phyloP scores from a whole-genome alignment of 2,329 filamentous ascomycete genomes.

The Fusarium sp. region DNA sequence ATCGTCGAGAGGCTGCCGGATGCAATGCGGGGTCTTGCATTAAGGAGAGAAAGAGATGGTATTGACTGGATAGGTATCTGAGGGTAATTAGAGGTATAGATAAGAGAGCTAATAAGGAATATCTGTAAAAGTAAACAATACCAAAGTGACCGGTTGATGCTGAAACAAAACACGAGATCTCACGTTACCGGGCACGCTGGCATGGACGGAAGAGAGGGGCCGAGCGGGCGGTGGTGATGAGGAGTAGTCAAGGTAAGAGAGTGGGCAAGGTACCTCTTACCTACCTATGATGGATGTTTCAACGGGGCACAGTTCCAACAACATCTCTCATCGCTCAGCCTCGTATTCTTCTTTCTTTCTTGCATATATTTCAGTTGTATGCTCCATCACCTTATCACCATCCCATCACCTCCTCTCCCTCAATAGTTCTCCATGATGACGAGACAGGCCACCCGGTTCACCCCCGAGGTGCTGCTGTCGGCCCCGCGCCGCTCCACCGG shows the following conservation, averaged over 20 bases:
- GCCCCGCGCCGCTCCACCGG: conserved; percentile 79
- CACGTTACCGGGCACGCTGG: conserved; percentile 9
- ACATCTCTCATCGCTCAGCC: conserved; percentile 6
- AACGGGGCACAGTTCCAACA: conserved; percentile 16
- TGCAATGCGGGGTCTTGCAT: conserved; percentile 1
- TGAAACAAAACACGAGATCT: not conserved
- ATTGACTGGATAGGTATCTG: not conserved
- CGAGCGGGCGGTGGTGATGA: conserved; percentile 29
- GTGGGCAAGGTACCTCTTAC: conserved; percentile 12
- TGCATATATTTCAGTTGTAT: not conserved
- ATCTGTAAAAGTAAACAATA: not conserved
- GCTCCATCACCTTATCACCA: not conserved
- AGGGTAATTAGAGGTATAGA: not conserved
- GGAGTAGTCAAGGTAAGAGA: conserved; percentile 17
- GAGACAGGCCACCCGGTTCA: conserved; percentile 76
- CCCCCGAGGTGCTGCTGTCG: conserved; percentile 80
- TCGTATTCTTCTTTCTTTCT: not conserved
- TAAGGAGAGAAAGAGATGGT: not conserved
- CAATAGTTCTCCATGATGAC: conserved; percentile 66
- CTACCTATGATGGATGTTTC: conserved; percentile 32
- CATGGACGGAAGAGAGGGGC: conserved; percentile 36
- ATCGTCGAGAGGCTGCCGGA: not conserved
- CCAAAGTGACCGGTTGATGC: not conserved
- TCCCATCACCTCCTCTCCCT: not conserved
- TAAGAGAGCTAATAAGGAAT: not conserved